These are phyloP conservation scores for Penicillium sp. DNA, from an alignment of 2,329 filamentous ascomycete species.

Conservation along the genomic window DNA sequence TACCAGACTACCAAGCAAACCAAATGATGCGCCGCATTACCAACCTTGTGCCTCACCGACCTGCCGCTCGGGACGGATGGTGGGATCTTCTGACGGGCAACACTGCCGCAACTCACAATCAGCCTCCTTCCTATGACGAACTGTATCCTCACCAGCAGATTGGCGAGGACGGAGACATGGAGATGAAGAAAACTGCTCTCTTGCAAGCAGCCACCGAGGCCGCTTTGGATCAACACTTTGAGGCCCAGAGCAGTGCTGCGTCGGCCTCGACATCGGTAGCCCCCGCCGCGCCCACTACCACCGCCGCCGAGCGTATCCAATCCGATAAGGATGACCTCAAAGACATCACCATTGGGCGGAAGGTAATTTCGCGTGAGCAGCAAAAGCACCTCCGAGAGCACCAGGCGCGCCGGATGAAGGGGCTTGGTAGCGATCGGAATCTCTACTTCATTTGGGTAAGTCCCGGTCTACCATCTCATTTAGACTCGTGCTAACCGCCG, in stretches of 20 bases:
- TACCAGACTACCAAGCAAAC: conserved; percentile 71
- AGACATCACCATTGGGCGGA: conserved; percentile 45
- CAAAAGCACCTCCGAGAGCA: conserved; percentile 48
- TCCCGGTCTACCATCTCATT: conserved; percentile 6
- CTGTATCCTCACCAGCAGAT: conserved; percentile 59
- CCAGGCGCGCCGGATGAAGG: conserved; percentile 50
- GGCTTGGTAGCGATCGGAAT: conserved; percentile 50
- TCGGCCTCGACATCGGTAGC: conserved; percentile 14
- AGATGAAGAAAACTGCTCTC: conserved; percentile 45
- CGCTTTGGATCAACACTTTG: conserved; percentile 46
- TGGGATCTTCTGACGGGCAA: conserved; percentile 63
- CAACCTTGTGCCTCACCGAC: conserved; percentile 67
- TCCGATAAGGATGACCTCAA: conserved; percentile 37
- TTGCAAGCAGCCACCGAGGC: conserved; percentile 46
- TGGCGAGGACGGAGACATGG: conserved; percentile 36
- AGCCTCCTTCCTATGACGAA: conserved; percentile 75
- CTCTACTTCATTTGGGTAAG: conserved; percentile 56
- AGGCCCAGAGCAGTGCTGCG: conserved; percentile 31
- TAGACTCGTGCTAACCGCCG: conserved; percentile 21
- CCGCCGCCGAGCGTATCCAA: conserved; percentile 13
- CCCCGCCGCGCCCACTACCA: conserved; percentile 16
- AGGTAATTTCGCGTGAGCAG: conserved; percentile 45
- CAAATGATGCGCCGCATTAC: conserved; percentile 70
- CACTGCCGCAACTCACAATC: conserved; percentile 47
- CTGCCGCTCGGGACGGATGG: conserved; percentile 56